Conservation (phyloP, 108 stramenopile species). For the Skeletonema menzelii region DNA sequence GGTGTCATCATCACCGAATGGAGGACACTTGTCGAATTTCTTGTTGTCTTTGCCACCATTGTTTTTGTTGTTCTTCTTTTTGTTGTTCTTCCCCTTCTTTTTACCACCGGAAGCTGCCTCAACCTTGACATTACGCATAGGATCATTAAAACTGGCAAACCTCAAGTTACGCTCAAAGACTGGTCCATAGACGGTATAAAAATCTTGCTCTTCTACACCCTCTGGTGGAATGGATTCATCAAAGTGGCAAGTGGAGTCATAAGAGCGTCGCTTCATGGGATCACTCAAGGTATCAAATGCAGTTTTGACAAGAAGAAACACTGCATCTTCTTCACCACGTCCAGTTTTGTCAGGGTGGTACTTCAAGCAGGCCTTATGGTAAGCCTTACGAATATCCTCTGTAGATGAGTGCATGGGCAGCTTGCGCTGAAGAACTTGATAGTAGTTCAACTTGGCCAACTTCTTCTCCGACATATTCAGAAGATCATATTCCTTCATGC, state of each 20-base stretch:
- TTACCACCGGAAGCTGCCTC: slow-evolving; percentile 7
- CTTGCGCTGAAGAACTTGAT: slow-evolving; percentile 58
- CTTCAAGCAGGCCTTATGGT: slow-evolving; percentile 77
- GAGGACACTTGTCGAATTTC: slow-evolving; percentile 55
- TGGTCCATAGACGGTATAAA: slow-evolving; percentile 74
- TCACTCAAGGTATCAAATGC: slow-evolving; percentile 93
- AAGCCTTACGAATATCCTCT: slow-evolving; percentile 77
- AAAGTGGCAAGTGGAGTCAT: slow-evolving; percentile 95
- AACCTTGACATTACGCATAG: slow-evolving; percentile 19
- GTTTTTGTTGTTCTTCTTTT: slow-evolving; percentile 4
- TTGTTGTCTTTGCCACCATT: slow-evolving; percentile 31
- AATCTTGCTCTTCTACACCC: slow-evolving; percentile 45
- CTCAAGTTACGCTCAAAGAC: slow-evolving; percentile 94
- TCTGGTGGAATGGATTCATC: slow-evolving; percentile 91
- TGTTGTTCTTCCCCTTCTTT: slow-evolving; percentile 11
- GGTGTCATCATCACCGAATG: slow-evolving; percentile 87
- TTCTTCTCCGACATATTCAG: slow-evolving; percentile 53
- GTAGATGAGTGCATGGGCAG: slow-evolving; percentile 62
- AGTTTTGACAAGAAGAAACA: slow-evolving; percentile 94
- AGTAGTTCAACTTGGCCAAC: slow-evolving; percentile 64
- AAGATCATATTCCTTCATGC: slow-evolving; percentile 53
- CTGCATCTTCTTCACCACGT: slow-evolving; percentile 86
- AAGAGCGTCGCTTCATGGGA: slow-evolving; percentile 78
- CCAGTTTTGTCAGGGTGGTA: slow-evolving; percentile 93
- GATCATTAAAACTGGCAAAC: slow-evolving; percentile 74